These are phyloP conservation scores for Bisporella sp. DNA, from an alignment of 2,329 filamentous ascomycete species.

Conservation along the genomic window DNA sequence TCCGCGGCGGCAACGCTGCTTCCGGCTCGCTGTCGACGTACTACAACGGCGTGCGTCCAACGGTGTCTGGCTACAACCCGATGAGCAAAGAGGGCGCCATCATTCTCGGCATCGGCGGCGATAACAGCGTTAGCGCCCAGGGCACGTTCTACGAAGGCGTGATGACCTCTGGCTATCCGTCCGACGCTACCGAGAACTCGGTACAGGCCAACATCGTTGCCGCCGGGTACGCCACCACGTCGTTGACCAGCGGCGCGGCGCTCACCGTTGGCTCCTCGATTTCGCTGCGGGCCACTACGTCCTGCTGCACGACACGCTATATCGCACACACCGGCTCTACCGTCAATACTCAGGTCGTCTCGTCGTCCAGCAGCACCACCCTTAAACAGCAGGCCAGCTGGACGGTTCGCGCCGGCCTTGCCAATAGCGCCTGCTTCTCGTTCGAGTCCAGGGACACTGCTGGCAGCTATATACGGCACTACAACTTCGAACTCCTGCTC, in stretches of 20 bases:
- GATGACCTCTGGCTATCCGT: slow-evolving; percentile 56
- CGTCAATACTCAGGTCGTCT: slow-evolving; percentile 48
- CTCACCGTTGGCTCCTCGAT: slow-evolving; percentile 42
- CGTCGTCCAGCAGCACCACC: slow-evolving; percentile 39
- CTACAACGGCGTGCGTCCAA: slow-evolving; percentile 43
- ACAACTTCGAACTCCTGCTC: slow-evolving; percentile 43
- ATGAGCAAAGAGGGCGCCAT: slow-evolving; percentile 62
- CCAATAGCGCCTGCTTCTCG: slow-evolving; percentile 48
- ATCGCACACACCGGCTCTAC: slow-evolving; percentile 43
- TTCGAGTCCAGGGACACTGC: slow-evolving; percentile 53
- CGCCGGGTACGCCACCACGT: slow-evolving; percentile 44
- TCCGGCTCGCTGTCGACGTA: slow-evolving; percentile 42
- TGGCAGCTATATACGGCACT: slow-evolving; percentile 52
- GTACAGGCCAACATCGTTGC: slow-evolving; percentile 56
- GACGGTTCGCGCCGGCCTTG: slow-evolving; percentile 47
- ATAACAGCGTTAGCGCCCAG: slow-evolving; percentile 46
- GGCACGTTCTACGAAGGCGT: slow-evolving; percentile 61
- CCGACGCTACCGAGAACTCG: slow-evolving; percentile 48
- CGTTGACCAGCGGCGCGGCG: slow-evolving; percentile 40
- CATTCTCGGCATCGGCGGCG: slow-evolving; percentile 64
- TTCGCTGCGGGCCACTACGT: slow-evolving; percentile 48
- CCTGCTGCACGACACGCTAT: slow-evolving; percentile 46
- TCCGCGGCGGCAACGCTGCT: slow-evolving; percentile 44
- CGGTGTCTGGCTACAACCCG: slow-evolving; percentile 40
- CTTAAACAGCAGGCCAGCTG: slow-evolving; percentile 47